phyloP scores from a whole-genome alignment of 179 eudicot species.

The Silene noctiflora region DNA sequence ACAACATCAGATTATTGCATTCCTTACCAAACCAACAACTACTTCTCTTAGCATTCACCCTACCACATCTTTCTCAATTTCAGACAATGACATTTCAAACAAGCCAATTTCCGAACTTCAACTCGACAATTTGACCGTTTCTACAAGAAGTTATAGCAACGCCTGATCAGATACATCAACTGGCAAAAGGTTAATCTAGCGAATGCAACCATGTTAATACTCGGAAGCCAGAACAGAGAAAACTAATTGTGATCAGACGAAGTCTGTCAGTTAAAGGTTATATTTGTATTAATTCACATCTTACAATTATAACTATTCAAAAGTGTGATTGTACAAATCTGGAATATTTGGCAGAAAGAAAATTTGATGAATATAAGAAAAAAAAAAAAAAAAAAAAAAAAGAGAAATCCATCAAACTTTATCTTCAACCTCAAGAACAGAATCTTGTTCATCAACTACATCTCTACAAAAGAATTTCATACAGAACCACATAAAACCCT shows the following conservation, averaged over 20 bases:
- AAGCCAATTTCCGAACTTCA: neutral
- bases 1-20: neutral
- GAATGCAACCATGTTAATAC: neutral
- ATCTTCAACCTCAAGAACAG: slow-evolving; percentile 23
- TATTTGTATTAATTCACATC: slow-evolving; percentile 18
- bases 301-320: slow-evolving; percentile 14
- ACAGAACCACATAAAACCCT: slow-evolving; percentile 42
- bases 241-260: too few species aligned
- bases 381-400: neutral
- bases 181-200: neutral
- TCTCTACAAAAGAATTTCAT: slow-evolving; percentile 36
- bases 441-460: slow-evolving; percentile 7
- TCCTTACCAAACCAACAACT: slow-evolving; percentile 20
- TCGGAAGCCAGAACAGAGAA: neutral
- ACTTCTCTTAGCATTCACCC: slow-evolving; percentile 12
- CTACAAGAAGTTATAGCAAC: neutral
- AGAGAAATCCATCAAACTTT: slow-evolving; percentile 26
- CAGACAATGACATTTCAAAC: neutral
- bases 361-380: neutral
- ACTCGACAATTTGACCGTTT: neutral
- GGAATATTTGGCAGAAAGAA: neutral
- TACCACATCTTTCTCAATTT: neutral
- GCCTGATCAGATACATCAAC: neutral
- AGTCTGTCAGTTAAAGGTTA: neutral
- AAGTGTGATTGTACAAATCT: slow-evolving; percentile 8